phyloP scores from a whole-genome alignment of 306 rosid genomes.

The Begonia peltatifolia region DNA sequence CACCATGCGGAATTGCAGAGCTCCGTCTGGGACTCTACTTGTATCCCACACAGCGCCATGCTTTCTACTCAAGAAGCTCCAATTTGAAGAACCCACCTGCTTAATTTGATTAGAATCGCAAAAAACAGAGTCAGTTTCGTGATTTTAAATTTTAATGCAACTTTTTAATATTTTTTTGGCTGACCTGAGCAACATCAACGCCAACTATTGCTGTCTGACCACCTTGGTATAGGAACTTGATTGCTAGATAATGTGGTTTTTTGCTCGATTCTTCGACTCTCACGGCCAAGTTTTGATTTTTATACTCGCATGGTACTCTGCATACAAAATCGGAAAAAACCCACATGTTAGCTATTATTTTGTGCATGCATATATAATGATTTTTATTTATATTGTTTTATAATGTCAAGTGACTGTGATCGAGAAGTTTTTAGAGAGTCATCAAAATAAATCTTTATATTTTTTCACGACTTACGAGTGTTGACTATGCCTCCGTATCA shows the following conservation, averaged over 20 bases:
- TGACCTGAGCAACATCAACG: slow-evolving; percentile 74
- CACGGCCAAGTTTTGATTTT: slow-evolving; percentile 40
- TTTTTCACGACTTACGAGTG: too few relatives aligned
- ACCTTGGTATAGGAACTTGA: slow-evolving; percentile 69
- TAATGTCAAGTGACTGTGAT: too few relatives aligned
- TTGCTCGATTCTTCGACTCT: slow-evolving; percentile 86
- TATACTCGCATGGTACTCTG: slow-evolving; percentile 67
- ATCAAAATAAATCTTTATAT: too few relatives aligned
- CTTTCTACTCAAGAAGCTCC: slow-evolving; percentile 45
- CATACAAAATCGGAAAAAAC: not conserved
- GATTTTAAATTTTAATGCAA: too few relatives aligned
- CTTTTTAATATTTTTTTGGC: not conserved
- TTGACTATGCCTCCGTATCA: too few relatives aligned
- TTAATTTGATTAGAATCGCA: too few relatives aligned
- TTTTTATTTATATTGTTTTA: too few relatives aligned
- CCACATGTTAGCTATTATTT: too few relatives aligned
- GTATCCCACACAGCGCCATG: slow-evolving; percentile 84
- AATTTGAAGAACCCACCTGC: slow-evolving; percentile 60
- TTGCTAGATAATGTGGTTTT: slow-evolving; percentile 46
- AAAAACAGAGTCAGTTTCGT: too few relatives aligned
- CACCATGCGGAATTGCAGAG: slow-evolving; percentile 49
- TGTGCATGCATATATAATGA: too few relatives aligned
- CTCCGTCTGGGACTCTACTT: slow-evolving; percentile 51
- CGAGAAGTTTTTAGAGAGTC: too few relatives aligned
- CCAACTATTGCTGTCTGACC: slow-evolving; percentile 86